phyloP scores from a whole-genome alignment of 148 eudicot genomes.

The Silene latifolia region DNA sequence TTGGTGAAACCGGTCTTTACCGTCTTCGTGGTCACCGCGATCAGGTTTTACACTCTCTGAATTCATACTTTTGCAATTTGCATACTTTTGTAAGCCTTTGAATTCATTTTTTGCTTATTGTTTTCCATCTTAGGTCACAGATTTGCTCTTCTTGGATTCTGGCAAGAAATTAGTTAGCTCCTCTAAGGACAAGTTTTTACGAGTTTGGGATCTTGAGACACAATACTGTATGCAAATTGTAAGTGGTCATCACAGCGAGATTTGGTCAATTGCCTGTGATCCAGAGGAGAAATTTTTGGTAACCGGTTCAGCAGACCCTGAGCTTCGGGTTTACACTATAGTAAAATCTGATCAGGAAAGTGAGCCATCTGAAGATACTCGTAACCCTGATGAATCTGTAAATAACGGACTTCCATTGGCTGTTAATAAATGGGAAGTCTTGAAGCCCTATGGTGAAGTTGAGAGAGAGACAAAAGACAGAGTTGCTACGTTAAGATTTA shows the following conservation, averaged over 20 bases:
- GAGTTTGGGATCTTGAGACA: slow-evolving; percentile 97
- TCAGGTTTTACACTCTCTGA: slow-evolving; percentile 49
- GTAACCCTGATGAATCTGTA: slow-evolving; percentile 29
- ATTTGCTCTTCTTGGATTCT: slow-evolving; percentile 75
- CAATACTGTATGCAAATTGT: slow-evolving; percentile 93
- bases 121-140: slow-evolving; percentile 60
- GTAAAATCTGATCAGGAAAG: slow-evolving; percentile 43
- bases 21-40: slow-evolving; percentile 97
- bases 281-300: slow-evolving; percentile 81
- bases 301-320: slow-evolving; percentile 84
- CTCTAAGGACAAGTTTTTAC: slow-evolving; percentile 92
- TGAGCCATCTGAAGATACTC: slow-evolving; percentile 26
- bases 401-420: slow-evolving; percentile 25
- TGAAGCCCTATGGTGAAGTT: slow-evolving; percentile 85
- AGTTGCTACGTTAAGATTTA: slow-evolving; percentile 76
- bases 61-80: too few species aligned
- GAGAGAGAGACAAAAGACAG: slow-evolving; percentile 77
- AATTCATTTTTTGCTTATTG: neutral
- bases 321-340: slow-evolving; percentile 70
- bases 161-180: slow-evolving; percentile 84
- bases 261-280: slow-evolving; percentile 86
- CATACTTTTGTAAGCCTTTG: neutral
- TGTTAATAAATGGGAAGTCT: slow-evolving; percentile 71
- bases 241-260: slow-evolving; percentile 94
- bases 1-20: slow-evolving; percentile 91